Evolutionary conservation across 306 rosid genomes (phyloP).

Genomic region (Begonia masoniana): DNA sequence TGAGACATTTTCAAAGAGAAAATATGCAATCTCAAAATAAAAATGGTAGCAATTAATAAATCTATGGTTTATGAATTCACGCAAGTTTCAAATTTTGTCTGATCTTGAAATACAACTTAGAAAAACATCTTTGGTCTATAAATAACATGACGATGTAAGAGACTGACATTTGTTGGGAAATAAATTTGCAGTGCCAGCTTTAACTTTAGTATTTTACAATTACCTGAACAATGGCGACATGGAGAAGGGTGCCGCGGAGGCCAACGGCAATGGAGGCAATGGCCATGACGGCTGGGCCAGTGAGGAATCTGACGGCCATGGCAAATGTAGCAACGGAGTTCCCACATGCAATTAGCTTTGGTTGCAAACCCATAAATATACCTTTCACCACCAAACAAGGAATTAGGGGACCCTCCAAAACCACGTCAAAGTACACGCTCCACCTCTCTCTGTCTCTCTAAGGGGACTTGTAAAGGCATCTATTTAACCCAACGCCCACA

Average conservation of each 20-base stretch:
- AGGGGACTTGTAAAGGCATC: conserved; percentile 9
- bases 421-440: conserved; percentile 1
- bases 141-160: no score
- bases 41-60: no score
- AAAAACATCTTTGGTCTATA: no score
- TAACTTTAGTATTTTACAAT: neutral
- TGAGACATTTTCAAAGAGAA: no score
- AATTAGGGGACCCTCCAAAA: neutral
- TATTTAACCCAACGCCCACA: conserved; percentile 13
- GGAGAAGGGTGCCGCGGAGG: conserved; percentile 2
- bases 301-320: conserved; percentile 1
- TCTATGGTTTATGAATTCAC: no score
- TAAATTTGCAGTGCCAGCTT: neutral
- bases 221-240: conserved; percentile 2
- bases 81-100: no score
- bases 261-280: conserved; percentile 3
- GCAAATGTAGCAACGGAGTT: conserved; percentile 1
- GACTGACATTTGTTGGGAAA: no score
- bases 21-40: no score
- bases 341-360: conserved; percentile 3
- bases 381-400: neutral
- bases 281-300: conserved; percentile 4
- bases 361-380: conserved; percentile 1
- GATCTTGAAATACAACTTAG: no score
- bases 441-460: conserved; percentile 17